Evolutionary conservation across 495 filamentous ascomycete genomes (phyloP), one percentile per base, ranked within the genome.

Genomic region (Penicillium desertorum): DNA sequence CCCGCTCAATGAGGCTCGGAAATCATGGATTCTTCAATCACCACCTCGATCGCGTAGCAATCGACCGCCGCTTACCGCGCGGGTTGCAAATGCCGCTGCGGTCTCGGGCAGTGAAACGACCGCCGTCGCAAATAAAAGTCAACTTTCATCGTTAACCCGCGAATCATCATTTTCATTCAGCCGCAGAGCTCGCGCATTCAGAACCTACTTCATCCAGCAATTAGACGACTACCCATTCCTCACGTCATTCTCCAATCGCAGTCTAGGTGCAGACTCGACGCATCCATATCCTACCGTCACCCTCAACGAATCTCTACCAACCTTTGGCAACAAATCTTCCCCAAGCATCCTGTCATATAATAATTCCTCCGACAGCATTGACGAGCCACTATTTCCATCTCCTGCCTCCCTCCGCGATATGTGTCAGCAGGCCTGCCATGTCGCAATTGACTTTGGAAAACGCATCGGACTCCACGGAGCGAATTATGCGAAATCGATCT

Each of bases 341-440:
- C 54, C 39, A 39, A 46, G 45, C 14, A 56, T 30, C 45, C 32
- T 14, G 32, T 11, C 32, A 37, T 41, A 51, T 48, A 59, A 61
- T 51, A 19, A 57, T 20, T 45, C 57, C 29, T 32, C 47, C 43
- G 49, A 56, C 46, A 30, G 30, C 27, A 12, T 25, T 20, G 37
- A 30, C 8, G 20, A 32, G 43, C 30, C 39, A 37, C 27, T 32
- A 45, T 49, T 54, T 30, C 51, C 51, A 30, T 30, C 65, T 39
- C 55, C 56, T 30, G 51, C 30, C 8, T 45, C 30, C 37, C 20
- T 69, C 56, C 44, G 44, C 25, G 53, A 57, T 25, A 56, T 58
- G 45, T 74, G 67, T 64, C 74, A 76, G 71, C 71, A 68, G 71
- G 71, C 56, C 70, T 74, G 71, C 51, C 68, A 50, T 42, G 32